These are phyloP conservation scores for Aphanomyces stellatus DNA, from an alignment of 352 stramenopile genomes.

Conservation along the genomic window DNA sequence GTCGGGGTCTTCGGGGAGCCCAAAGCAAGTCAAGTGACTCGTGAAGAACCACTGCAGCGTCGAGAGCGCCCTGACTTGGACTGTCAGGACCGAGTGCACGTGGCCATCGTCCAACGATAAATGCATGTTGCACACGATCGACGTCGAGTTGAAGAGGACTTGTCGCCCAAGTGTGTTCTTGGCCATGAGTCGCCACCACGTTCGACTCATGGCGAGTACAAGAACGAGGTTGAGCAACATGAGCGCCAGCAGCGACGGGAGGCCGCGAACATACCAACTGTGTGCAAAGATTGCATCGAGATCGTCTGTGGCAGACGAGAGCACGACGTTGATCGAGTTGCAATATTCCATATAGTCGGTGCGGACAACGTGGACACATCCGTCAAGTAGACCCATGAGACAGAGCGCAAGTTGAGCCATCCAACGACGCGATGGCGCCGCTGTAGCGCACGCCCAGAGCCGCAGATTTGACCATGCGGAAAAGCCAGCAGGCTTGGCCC, in stretches of 20 bases:
- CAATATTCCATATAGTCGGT: not conserved
- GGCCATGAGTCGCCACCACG: not conserved
- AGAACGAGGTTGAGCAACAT: not conserved
- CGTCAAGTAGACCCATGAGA: not conserved
- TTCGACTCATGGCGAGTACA: not conserved
- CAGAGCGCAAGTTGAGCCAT: constrained; percentile 8
- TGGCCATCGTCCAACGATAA: not conserved
- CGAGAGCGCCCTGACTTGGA: not conserved
- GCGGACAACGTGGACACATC: not conserved
- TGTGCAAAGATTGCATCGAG: constrained; percentile 1
- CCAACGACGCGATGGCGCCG: not conserved
- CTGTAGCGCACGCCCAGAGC: not conserved
- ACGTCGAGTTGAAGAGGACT: constrained; percentile 3
- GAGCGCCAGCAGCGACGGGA: not conserved
- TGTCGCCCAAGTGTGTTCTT: constrained; percentile 2
- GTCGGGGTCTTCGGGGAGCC: not conserved
- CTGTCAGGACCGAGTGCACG: not conserved
- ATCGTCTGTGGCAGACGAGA: not conserved
- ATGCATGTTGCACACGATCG: not conserved
- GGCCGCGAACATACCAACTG: not conserved
- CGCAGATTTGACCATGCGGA: not conserved
- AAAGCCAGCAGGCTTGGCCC: not conserved
- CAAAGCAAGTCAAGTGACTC: not conserved
- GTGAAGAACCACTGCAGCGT: constrained; percentile 2
- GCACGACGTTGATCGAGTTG: not conserved